Evolutionary conservation across 352 stramenopile genomes (phyloP), one percentile per base, ranked within the genome.

Genomic region (Globisporangium cylindrosporum): DNA sequence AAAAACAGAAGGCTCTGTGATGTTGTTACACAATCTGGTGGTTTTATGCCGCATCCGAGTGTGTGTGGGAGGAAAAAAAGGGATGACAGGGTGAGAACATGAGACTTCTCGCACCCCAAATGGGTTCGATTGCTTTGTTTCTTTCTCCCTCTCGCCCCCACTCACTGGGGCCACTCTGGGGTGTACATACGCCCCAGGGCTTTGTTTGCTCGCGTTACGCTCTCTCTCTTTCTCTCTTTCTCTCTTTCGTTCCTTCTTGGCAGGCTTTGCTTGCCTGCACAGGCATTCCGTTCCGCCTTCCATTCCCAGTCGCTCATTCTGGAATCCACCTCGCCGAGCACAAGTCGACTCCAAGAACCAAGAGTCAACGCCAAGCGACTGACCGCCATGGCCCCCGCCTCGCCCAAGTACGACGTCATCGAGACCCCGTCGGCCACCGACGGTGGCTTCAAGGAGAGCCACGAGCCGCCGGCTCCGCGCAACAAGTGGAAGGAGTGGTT

Each of bases 401-500:
- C 61, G 29, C 48, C 61, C 2, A 49, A 48, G 29, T 60, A 59
- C 61, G 49, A 66, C n/a, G 18, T 53, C 9, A 36, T 66, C 32
- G 48, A 49, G 48, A 59, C 61, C 14, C 60, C 60, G 25, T 66
- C 60, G 46, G 9, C 9, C 29, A 29, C n/a, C 15, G 18, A 20
- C 22, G 49, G 49, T 15, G 49, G 49, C 38, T 46, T 12, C 61
- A 66, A 59, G 48, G 61, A 66, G 3, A 60, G 10, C 60, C 60
- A 66, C 60, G 29, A 38, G 60, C 59, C 18, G 14, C 3, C 43
- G 2, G 46, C 27, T 18, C 20, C 34, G 4, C 18, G 18, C 29
- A 53, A 49, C 49, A 67, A 67, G 61, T 38, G n/a, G 18, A 60
- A 59, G 22, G 49, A 51, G 9, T 60, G 32, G 60, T 66, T 36